Conservation (phyloP, 306 rosid species). For the Dalbergia oliveri region DNA sequence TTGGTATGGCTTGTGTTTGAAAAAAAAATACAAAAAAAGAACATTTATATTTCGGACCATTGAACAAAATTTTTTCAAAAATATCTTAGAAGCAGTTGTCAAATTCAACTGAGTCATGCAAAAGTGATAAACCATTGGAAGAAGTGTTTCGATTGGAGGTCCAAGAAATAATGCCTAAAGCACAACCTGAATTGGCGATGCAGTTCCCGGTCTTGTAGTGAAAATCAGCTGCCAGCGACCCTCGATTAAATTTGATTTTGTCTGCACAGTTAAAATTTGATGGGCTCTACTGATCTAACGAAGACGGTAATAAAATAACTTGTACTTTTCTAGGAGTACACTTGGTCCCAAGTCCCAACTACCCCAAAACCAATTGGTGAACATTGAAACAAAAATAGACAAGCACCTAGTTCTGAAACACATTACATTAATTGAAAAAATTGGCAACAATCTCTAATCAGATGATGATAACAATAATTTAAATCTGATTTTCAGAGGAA, state of each 20-base stretch:
- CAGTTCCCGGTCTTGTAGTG: slow-evolving; percentile 94
- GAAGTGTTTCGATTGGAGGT: slow-evolving; percentile 8
- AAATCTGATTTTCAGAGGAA: background rate
- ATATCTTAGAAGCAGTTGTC: background rate
- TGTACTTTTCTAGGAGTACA: background rate
- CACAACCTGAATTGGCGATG: slow-evolving; percentile 86
- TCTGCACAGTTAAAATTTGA: slow-evolving; percentile 59
- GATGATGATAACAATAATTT: background rate
- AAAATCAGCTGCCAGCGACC: slow-evolving; percentile 95
- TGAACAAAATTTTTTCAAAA: background rate
- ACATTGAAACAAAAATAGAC: background rate
- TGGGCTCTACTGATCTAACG: slow-evolving; percentile 7
- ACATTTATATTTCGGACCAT: background rate
- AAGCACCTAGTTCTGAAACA: slow-evolving; percentile 2
- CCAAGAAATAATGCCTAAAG: slow-evolving; percentile 11
- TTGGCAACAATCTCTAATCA: background rate
- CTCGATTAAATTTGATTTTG: slow-evolving; percentile 77
- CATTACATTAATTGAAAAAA: background rate
- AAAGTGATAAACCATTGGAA: background rate
- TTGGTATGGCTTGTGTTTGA: background rate
- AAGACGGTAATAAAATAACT: slow-evolving; percentile 1
- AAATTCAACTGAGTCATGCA: background rate
- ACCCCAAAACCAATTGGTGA: background rate
- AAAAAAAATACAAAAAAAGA: background rate
- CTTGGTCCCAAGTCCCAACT: background rate